Percentiles rank a stretch among this genome's conserved stretches.
phyloP scores from a whole-genome alignment of 2,329 filamentous ascomycete genomes.

The Orbilia javanica region DNA sequence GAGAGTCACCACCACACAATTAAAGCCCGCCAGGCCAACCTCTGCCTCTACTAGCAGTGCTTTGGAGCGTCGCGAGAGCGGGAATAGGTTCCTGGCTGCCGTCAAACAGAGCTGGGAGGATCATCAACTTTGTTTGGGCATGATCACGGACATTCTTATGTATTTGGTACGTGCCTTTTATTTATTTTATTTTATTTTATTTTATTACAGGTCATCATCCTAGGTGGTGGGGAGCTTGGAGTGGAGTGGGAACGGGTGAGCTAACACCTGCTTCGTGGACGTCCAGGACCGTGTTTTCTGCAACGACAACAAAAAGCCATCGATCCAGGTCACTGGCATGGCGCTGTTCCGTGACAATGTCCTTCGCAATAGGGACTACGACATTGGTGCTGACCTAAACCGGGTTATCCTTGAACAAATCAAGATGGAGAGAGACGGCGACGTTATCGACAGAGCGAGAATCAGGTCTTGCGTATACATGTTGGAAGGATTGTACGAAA shows the following conservation, averaged over 20 bases:
- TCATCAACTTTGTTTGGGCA: slow-evolving; percentile 92
- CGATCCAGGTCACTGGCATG: slow-evolving; percentile 87
- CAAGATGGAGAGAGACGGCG: slow-evolving; percentile 89
- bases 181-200: background rate
- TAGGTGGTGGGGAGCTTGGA: background rate
- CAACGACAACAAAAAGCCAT: slow-evolving; percentile 77
- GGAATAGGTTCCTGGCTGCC: slow-evolving; percentile 83
- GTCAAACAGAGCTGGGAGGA: slow-evolving; percentile 86
- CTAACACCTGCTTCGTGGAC: background rate
- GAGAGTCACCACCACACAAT: slow-evolving; percentile 77
- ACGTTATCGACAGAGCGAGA: slow-evolving; percentile 84
- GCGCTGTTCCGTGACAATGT: slow-evolving; percentile 89
- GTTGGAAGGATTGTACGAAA: slow-evolving; percentile 89
- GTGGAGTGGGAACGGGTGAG: too few species aligned
- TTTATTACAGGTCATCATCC: background rate
- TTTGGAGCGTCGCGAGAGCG: slow-evolving; percentile 82
- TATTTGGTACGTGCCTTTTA: slow-evolving; percentile 73
- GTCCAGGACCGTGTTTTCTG: slow-evolving; percentile 81
- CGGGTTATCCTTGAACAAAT: slow-evolving; percentile 90
- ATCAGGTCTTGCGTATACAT: slow-evolving; percentile 88
- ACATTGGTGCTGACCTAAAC: slow-evolving; percentile 81
- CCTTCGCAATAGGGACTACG: slow-evolving; percentile 70
- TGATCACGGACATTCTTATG: slow-evolving; percentile 97
- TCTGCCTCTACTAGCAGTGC: slow-evolving; percentile 74
- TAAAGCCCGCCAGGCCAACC: slow-evolving; percentile 76